A percentile compares a stretch with the other conserved stretches of the same genome.
Evolutionary conservation across 2,329 filamentous ascomycete species (phyloP).

Genomic region (Lecanicillium sp.): DNA sequence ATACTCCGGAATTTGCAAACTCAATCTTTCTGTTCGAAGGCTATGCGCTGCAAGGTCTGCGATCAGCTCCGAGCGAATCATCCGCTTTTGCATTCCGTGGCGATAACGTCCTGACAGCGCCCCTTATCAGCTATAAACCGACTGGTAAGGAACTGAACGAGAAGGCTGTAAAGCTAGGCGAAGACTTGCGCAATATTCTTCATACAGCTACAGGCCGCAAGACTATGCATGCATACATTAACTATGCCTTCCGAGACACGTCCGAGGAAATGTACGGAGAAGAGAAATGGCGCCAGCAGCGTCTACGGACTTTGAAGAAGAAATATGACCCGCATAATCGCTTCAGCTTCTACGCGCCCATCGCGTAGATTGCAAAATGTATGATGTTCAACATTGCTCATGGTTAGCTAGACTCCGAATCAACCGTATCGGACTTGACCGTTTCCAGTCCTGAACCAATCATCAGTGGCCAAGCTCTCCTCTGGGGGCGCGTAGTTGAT

Average conservation of each 20-base stretch:
- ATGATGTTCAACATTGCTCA: too few relatives aligned
- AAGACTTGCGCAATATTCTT: constrained; percentile 28
- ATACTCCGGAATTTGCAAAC: constrained; percentile 17
- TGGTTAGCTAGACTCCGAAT: too few relatives aligned
- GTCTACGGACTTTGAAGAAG: constrained; percentile 33
- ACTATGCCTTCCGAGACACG: constrained; percentile 39
- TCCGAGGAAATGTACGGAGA: constrained; percentile 31
- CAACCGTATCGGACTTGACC: constrained; percentile 37
- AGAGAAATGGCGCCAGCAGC: constrained; percentile 36
- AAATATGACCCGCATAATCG: constrained; percentile 33
- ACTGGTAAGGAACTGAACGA: constrained; percentile 20
- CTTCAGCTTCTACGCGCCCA: constrained; percentile 38
- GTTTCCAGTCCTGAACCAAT: constrained; percentile 59
- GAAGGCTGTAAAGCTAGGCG: constrained; percentile 25
- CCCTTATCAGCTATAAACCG: constrained; percentile 26
- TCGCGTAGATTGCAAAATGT: constrained; percentile 9
- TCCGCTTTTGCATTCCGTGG: constrained; percentile 39
- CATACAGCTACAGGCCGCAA: constrained; percentile 21
- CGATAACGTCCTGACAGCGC: constrained; percentile 33
- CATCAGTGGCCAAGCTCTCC: constrained; percentile 45
- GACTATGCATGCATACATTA: constrained; percentile 33
- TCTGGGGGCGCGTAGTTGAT: constrained; percentile 58
- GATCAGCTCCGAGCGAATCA: constrained; percentile 22
- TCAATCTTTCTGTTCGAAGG: constrained; percentile 35
- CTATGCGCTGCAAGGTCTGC: constrained; percentile 37